Evolutionary conservation across 345 rosid genomes (phyloP).

Genomic region (Syzygium oleosum): DNA sequence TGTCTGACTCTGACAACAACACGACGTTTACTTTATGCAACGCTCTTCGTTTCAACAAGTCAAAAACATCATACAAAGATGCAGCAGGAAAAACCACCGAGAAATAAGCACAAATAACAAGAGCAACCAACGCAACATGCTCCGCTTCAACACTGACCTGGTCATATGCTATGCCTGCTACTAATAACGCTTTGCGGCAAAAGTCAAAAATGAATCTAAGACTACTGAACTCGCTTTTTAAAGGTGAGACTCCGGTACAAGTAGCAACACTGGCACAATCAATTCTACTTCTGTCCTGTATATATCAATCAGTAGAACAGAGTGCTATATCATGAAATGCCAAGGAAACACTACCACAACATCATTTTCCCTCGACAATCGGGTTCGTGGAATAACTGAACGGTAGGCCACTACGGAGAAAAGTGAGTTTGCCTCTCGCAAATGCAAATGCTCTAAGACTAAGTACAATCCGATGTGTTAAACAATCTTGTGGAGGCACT

Average conservation of each 20-base stretch:
- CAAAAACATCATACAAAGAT: not conserved
- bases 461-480: not conserved
- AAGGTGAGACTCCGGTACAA: not conserved
- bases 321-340: not conserved
- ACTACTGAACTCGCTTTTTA: not conserved
- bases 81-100: not conserved
- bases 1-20: not conserved
- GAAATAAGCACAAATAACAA: not conserved
- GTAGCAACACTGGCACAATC: not conserved
- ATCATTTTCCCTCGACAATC: not conserved
- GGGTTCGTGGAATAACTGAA: not conserved
- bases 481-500: not conserved
- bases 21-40: not conserved
- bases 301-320: not conserved
- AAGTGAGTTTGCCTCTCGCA: not conserved
- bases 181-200: not conserved
- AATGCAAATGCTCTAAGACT: not conserved
- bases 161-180: no score
- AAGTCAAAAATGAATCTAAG: not conserved
- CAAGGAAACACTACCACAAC: not conserved
- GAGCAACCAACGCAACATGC: not conserved
- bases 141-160: not conserved
- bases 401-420: not conserved
- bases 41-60: not conserved
- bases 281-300: not conserved